Conservation (phyloP, 352 stramenopile species). For the Phytopythium montanum region DNA sequence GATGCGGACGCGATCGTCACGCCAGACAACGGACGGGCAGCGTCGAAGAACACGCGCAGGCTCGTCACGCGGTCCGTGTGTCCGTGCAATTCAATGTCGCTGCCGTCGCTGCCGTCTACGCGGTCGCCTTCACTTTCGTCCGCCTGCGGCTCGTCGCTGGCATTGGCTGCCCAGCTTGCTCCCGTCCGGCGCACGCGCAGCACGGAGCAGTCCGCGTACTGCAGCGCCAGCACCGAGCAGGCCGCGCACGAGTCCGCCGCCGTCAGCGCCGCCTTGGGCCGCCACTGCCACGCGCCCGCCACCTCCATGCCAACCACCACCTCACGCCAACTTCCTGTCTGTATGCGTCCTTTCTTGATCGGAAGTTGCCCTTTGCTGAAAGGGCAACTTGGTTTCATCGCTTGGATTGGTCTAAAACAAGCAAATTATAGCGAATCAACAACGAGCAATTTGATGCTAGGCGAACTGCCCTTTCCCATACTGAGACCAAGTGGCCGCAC, state of each 20-base stretch:
- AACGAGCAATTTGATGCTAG: background rate
- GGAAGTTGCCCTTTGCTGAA: constrained; percentile 2
- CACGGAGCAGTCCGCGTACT: constrained; percentile 44
- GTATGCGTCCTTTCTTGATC: constrained; percentile 1
- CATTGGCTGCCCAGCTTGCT: constrained; percentile 9
- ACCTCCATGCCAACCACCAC: constrained; percentile 30
- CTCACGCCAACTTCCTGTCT: no score
- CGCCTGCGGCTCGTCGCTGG: constrained; percentile 15
- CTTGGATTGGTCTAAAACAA: background rate
- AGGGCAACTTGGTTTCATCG: background rate
- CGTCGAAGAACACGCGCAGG: constrained; percentile 23
- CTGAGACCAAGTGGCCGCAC: background rate
- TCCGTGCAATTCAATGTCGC: constrained; percentile 48
- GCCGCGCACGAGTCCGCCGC: constrained; percentile 27
- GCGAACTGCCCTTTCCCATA: background rate
- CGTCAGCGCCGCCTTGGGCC: constrained; percentile 30
- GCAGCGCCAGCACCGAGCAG: constrained; percentile 43
- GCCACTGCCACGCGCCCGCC: constrained; percentile 42
- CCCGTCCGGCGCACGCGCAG: constrained; percentile 33
- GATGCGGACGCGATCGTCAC: constrained; percentile 58
- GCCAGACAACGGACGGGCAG: constrained; percentile 1
- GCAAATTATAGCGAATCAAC: background rate
- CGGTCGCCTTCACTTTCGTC: constrained; percentile 14
- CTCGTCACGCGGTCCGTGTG: constrained; percentile 41
- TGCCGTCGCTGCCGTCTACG: no score